phyloP scores from a whole-genome alignment of 1,284 basidiomycete genomes.

The Phellopilus nigrolimitatus region DNA sequence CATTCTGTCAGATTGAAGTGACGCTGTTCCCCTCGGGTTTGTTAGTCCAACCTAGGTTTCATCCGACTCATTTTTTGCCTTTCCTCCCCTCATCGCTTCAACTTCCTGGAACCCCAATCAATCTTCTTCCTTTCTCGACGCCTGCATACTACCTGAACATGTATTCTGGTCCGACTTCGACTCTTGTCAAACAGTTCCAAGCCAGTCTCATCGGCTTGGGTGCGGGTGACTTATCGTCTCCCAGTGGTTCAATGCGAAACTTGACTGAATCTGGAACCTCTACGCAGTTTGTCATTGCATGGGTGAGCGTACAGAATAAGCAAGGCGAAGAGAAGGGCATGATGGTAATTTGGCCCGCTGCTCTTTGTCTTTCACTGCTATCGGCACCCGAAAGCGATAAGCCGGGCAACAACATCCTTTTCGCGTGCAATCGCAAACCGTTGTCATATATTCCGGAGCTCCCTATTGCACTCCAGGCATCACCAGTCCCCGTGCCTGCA shows the following conservation, averaged over 20 bases:
- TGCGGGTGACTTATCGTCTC: constrained; percentile 44
- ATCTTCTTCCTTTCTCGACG: constrained; percentile 60
- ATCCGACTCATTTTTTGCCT: constrained; percentile 48
- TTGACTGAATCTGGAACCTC: constrained; percentile 2
- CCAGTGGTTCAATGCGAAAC: neutral
- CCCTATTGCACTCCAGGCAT: constrained; percentile 60
- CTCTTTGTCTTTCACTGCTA: constrained; percentile 51
- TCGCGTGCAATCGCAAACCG: constrained; percentile 37
- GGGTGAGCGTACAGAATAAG: constrained; percentile 68
- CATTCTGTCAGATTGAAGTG: constrained; percentile 57
- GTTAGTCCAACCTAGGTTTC: constrained; percentile 55
- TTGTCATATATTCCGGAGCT: constrained; percentile 58
- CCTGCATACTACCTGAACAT: constrained; percentile 66
- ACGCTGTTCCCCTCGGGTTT: constrained; percentile 45
- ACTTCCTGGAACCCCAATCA: constrained; percentile 57
- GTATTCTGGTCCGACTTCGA: constrained; percentile 59
- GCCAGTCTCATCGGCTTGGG: constrained; percentile 57
- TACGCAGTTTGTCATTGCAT: constrained; percentile 54
- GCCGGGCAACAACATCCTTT: constrained; percentile 27
- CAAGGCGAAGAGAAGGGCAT: constrained; percentile 69
- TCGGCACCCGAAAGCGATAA: constrained; percentile 24
- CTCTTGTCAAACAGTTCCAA: constrained; percentile 57
- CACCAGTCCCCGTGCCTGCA: constrained; percentile 39
- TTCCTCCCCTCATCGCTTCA: constrained; percentile 39
- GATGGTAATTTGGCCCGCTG: constrained; percentile 62